These are phyloP conservation scores for Aphanocladium album DNA, from an alignment of 2,329 filamentous ascomycete species.

Conservation along the genomic window DNA sequence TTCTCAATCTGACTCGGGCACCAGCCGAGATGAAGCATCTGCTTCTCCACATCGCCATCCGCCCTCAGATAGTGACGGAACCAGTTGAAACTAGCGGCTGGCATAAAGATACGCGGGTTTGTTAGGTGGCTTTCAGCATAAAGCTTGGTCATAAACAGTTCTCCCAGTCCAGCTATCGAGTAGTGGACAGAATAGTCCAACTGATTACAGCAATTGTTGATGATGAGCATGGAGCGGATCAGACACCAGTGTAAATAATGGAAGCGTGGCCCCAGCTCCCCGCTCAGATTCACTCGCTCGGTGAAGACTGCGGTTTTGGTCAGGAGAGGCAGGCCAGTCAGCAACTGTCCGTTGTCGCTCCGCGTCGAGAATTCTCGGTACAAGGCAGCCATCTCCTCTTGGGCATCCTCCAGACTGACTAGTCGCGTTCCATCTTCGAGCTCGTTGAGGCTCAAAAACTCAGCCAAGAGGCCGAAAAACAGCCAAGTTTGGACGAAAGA, in stretches of 20 bases:
- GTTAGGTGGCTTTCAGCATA: neutral
- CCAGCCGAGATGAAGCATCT: conserved; percentile 27
- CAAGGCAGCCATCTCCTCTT: conserved; percentile 15
- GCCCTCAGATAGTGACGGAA: conserved; percentile 15
- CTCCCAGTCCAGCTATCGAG: conserved; percentile 25
- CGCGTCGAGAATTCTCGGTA: conserved; percentile 13
- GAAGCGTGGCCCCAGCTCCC: conserved; percentile 14
- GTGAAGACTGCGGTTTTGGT: conserved; percentile 3
- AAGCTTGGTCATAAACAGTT: conserved; percentile 19
- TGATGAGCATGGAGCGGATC: conserved; percentile 15
- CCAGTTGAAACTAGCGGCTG: conserved; percentile 18
- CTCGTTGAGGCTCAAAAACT: conserved; percentile 25
- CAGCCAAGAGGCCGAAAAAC: conserved; percentile 27
- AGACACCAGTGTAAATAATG: conserved; percentile 19
- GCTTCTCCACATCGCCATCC: conserved; percentile 18
- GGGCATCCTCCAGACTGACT: conserved; percentile 11
- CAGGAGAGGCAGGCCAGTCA: conserved; percentile 2
- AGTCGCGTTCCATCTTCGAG: conserved; percentile 14
- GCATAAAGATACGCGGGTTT: conserved; percentile 14
- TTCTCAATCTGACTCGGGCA: conserved; percentile 28
- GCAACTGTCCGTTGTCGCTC: neutral
- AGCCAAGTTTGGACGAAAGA: conserved; percentile 29
- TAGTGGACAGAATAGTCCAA: conserved; percentile 22
- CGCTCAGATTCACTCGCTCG: conserved; percentile 12
- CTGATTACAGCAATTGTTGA: conserved; percentile 15